Base-by-base conservation (phyloP, 108 stramenopile genomes). In the Cyclotella atomus region DNA sequence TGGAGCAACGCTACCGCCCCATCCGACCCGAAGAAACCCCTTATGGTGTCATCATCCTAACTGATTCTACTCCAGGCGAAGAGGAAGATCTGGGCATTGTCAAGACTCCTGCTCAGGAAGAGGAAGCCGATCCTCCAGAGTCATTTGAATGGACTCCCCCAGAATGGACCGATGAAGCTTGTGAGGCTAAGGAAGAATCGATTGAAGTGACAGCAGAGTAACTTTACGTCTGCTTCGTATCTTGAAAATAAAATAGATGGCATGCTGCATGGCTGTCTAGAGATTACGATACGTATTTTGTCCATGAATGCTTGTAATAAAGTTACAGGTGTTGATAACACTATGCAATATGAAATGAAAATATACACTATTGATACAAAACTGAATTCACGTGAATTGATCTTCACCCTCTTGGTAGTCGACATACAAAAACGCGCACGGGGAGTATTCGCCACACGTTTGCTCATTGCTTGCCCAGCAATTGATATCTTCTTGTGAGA, bases 111-210 rank as follows among this genome's bases (percentile, higher is more conserved):
- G 89, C 93, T 57, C 86, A 88, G 12, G 92, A 94, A 56, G 95
- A 91, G 19, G 95, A 96, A 75, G 82, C 85, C 21, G 85, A 87
- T 63, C 91, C 92, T 35, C 92, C 95, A 21, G 91, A 91, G 65
- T 89, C 95, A 4, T 96, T 96, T 62, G 89, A 91, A 59, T 96
- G 95, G 95, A 85, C 85, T n/a, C 91, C 95, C 28, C 82, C 82
- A 16, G 79, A 66, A 49, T 61, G 34, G 35, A 16, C 56, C 32
- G 29, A 57, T 57, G 6, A 28, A 19, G 29, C 38, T 32, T 15
- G 4, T 29, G 60, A 61, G 60, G n/a, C 19, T 19, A 61, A 24
- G 2, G 35, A 41, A 14, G 60, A 20, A 41, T 36, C 38, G 17
- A 24, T 41, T 21, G 36, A 41, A 36, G 36, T 1, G 21, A 20